Base-by-base conservation (phyloP, 2,329 filamentous ascomycete species). In the Pseudogymnoascus sp. region DNA sequence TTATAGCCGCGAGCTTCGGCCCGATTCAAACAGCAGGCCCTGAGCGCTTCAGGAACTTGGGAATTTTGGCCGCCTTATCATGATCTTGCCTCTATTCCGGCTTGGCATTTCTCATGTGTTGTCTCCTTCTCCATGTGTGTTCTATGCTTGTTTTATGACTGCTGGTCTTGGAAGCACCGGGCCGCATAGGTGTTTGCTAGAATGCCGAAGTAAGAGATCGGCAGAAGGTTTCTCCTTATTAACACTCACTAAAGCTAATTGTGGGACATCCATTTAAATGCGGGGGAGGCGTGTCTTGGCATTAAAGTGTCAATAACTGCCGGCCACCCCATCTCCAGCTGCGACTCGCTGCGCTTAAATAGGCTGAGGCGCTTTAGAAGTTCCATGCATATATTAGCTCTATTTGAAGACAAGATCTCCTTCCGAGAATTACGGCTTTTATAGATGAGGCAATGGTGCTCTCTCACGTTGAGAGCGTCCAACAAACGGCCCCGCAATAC, bases 261-360 rank as follows among this genome's bases (percentile, higher is more conserved):
- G 4, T 50, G 44, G 44, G 23, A 4, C 50, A 11, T 2, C 19
- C n/a, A 56, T 6, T 31, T 56, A 33, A 56, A 33, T 56, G 50
- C 29, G 50, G 50, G 50, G 50, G 50, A 33, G 50, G 50, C 50
- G 29, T 33, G 0, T 31, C 50, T 56, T 56, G 50, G 50, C 50
- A 19, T 5, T 19, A 33, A 56, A 33, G 4, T 33, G 26, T 56
- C 29, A 19, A 46, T 26, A 46, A 56, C 50, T 56, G 17, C 50
- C 50, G 26, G 10, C 2, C n/a, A 56, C 11, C 50, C 19, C 26
- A 31, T 53, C 17, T 56, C 17, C 50, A 33, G 50, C 19, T 33
- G 26, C 50, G n/a, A 56, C 29, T 56, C 50, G 50, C 50, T 19
- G 50, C 50, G 50, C 50, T 56, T 56, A 56, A 56, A 33, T 19